phyloP scores from a whole-genome alignment of 352 stramenopile genomes.

The Globisporangium solare region DNA sequence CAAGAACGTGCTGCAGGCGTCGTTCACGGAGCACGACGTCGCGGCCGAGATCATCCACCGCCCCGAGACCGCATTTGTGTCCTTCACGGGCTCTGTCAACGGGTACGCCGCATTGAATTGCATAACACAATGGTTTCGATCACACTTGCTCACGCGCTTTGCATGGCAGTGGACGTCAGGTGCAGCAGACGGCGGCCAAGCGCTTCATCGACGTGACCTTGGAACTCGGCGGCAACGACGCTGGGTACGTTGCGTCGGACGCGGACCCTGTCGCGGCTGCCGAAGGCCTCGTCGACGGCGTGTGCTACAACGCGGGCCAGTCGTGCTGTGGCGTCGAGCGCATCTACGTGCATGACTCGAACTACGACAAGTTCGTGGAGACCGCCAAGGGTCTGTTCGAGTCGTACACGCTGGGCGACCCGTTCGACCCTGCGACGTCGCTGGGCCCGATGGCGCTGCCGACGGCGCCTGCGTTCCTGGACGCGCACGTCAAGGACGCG shows the following conservation, averaged over 20 bases:
- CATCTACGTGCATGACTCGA: conserved; percentile 79
- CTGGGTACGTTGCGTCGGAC: conserved; percentile 67
- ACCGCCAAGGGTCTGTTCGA: conserved; percentile 62
- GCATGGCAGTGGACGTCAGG: conserved; percentile 48
- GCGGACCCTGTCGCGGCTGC: conserved; percentile 61
- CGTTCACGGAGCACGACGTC: conserved; percentile 61
- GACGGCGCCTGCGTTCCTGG: conserved; percentile 36
- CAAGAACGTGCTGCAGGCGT: conserved; percentile 55
- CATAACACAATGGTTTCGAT: neutral
- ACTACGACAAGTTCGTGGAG: conserved; percentile 78
- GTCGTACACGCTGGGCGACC: conserved; percentile 59
- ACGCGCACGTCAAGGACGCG: conserved; percentile 64
- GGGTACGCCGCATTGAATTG: conserved; percentile 26
- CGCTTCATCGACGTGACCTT: conserved; percentile 79
- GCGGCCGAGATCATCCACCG: conserved; percentile 67
- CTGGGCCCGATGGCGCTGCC: conserved; percentile 71
- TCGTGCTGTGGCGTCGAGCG: conserved; percentile 81
- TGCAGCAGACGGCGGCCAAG: conserved; percentile 47
- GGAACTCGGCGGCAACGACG: conserved; percentile 83
- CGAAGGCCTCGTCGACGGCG: conserved; percentile 70
- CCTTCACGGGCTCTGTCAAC: conserved; percentile 78
- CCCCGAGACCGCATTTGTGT: conserved; percentile 68
- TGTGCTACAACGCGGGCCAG: conserved; percentile 83
- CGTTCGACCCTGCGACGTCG: conserved; percentile 49
- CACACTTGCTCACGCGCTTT: conserved; percentile 1